Evolutionary conservation across 768 basidiomycete genomes (phyloP), one percentile per base, ranked within the genome.

Genomic region (Auriscalpium orientale): DNA sequence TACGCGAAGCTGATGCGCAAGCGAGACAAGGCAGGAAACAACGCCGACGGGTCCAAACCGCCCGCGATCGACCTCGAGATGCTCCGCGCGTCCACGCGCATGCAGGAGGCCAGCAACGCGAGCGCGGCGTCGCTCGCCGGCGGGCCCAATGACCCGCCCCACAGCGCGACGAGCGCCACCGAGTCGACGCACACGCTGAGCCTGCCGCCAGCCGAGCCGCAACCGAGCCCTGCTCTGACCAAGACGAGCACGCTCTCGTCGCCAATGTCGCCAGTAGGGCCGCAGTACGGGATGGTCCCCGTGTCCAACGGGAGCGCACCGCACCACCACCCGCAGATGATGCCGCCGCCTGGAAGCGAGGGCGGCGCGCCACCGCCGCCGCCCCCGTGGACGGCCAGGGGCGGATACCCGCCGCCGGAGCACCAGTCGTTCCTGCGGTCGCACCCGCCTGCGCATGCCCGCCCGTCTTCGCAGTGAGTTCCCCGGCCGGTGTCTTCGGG

Each of bases 1-100:
- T 91, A 91, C 61, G 89, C 89, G 10, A 91, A 91, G 65, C 76
- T 91, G 34, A 82, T 89, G 73, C 83, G 89, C 50, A 89, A 90
- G 65, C 78, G 84, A 46, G 86, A 89, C 48, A 89, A 89, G 67
- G 74, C 74, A 15, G 67, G 75, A 18, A 28, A 28, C 7, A 76
- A 73, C 10, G 70, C 76, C n/a, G 81, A 80, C 46, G 81, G 84
- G 18, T 28, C 28, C 28, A 77, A 82, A 45, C n/a, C 71, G 4
- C 69, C 68, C 33, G 78, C 74, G 35, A 88, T 91, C 55, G 86
- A 89, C 65, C 76, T 91, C 68, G 87, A 89, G 59, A 89, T 80
- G 45, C 72, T 91, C 49, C 83, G 88, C 11, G 86, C 85, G 28
- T 89, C 60, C n/a, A 61, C 60, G 34, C 60, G 60, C 40, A 53